phyloP scores from a whole-genome alignment of 192 early-diverging fungal species.

The Rhizophagus sp. region DNA sequence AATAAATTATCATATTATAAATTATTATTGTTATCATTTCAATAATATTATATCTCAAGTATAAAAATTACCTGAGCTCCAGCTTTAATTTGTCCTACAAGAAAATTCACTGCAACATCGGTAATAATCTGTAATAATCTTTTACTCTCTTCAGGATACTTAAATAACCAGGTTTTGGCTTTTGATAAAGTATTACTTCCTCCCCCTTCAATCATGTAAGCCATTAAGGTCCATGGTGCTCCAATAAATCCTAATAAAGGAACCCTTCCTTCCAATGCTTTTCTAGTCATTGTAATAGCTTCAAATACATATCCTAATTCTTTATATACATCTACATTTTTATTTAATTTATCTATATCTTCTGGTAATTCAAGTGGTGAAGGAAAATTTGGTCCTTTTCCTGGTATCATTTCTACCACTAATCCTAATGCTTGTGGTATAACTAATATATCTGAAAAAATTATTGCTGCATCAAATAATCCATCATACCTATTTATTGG shows the following conservation, averaged over 20 bases:
- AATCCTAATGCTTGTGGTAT: constrained; percentile 96
- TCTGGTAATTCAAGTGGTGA: constrained; percentile 71
- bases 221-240: constrained; percentile 98
- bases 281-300: constrained; percentile 91
- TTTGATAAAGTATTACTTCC: constrained; percentile 88
- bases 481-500: constrained; percentile 91
- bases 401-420: constrained; percentile 90
- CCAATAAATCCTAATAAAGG: constrained; percentile 97
- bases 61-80: constrained; percentile 80
- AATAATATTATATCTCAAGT: too few species aligned
- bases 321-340: constrained; percentile 68
- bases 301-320: constrained; percentile 90
- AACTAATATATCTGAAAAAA: constrained; percentile 98
- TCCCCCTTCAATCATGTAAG: constrained; percentile 98
- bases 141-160: constrained; percentile 72
- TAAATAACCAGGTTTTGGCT: constrained; percentile 91
- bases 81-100: constrained; percentile 92
- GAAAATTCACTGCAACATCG: constrained; percentile 82
- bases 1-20: too few species aligned
- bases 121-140: constrained; percentile 78
- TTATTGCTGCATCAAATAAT: constrained; percentile 94
- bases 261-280: constrained; percentile 77
- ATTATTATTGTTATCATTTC: too few species aligned
- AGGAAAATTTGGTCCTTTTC: constrained; percentile 89
- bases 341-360: constrained; percentile 61